phyloP scores from a whole-genome alignment of 2,329 filamentous ascomycete species.

The Pseudocercospora musae region DNA sequence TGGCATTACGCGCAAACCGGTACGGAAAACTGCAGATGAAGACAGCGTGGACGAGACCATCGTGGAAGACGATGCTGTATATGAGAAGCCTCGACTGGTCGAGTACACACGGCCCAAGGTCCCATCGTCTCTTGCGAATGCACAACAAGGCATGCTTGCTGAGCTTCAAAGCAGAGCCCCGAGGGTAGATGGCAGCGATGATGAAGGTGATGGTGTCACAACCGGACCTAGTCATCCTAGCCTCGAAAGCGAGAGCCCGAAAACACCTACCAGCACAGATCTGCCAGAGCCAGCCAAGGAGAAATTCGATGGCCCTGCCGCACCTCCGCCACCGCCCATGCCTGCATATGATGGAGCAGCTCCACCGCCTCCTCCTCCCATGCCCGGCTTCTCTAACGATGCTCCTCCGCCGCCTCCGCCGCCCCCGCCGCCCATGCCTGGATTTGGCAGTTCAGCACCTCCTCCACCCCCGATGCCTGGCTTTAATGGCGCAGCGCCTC shows the following conservation, averaged over 20 bases:
- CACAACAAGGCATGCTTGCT: constrained; percentile 57
- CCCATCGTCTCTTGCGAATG: constrained; percentile 55
- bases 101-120: constrained; percentile 72
- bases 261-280: constrained; percentile 58
- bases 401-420: constrained; percentile 37
- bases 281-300: constrained; percentile 41
- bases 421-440: constrained; percentile 45
- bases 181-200: constrained; percentile 69
- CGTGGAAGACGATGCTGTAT: constrained; percentile 61
- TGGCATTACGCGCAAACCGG: constrained; percentile 37
- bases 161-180: constrained; percentile 75
- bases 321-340: constrained; percentile 47
- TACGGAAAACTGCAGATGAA: constrained; percentile 31
- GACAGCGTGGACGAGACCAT: constrained; percentile 38
- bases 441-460: constrained; percentile 43
- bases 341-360: constrained; percentile 38
- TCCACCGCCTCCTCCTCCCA: constrained; percentile 45
- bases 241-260: constrained; percentile 66
- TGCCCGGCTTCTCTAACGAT: constrained; percentile 44
- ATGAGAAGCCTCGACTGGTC: constrained; percentile 75
- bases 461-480: constrained; percentile 42
- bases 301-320: constrained; percentile 41
- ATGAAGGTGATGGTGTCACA: constrained; percentile 66
- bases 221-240: constrained; percentile 74
- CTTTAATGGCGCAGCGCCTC: constrained; percentile 39